These are phyloP conservation scores for Arthrobotrys sphaeroides DNA, from an alignment of 2,329 filamentous ascomycete species.

Conservation along the genomic window DNA sequence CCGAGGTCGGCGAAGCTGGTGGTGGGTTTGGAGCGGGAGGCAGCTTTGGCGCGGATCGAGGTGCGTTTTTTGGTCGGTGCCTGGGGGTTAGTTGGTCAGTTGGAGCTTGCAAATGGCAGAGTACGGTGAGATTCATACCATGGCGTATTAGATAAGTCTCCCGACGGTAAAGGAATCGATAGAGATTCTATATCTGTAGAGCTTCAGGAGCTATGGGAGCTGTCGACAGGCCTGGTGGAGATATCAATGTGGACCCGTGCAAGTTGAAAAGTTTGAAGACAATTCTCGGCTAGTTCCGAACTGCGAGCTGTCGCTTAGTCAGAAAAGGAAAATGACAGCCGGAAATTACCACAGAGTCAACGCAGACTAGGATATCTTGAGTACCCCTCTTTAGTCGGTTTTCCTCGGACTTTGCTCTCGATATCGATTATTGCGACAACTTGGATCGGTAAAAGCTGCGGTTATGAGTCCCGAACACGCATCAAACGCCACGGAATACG, in stretches of 20 bases:
- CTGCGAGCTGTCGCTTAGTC: conserved; percentile 10
- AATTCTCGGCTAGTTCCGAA: conserved; percentile 23
- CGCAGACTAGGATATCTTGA: neutral
- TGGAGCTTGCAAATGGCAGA: neutral
- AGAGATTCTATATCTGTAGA: neutral
- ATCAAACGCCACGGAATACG: too few species aligned
- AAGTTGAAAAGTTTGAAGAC: conserved; percentile 14
- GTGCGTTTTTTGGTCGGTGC: conserved; percentile 50
- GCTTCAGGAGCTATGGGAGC: neutral
- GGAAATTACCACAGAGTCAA: conserved; percentile 11
- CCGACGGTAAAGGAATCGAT: neutral
- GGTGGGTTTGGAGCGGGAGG: conserved; percentile 28
- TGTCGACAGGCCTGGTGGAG: neutral
- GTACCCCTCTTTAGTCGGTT: too few species aligned
- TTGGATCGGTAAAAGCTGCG: too few species aligned
- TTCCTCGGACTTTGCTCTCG: too few species aligned
- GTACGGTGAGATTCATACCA: neutral
- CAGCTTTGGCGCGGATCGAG: conserved; percentile 48
- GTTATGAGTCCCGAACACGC: too few species aligned
- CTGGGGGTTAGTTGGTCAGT: neutral
- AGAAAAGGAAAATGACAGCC: neutral
- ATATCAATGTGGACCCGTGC: too few species aligned
- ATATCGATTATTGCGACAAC: too few species aligned
- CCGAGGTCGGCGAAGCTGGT: conserved; percentile 44
- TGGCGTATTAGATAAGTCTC: neutral